These are phyloP conservation scores for Pisolithus microcarpus DNA, from an alignment of 768 basidiomycete species.

Conservation along the genomic window DNA sequence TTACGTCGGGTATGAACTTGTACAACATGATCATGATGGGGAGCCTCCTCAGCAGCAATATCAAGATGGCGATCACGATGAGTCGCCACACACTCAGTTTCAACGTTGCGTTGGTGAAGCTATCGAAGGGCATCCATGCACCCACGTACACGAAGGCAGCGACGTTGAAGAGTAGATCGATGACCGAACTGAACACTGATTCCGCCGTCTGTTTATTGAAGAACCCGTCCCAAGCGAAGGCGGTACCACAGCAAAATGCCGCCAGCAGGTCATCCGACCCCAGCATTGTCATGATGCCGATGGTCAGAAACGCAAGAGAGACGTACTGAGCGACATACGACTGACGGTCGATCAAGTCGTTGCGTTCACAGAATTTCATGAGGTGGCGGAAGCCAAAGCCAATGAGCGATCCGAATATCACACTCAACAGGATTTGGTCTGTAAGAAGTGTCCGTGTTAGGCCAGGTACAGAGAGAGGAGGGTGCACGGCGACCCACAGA, in stretches of 20 bases:
- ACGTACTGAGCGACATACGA: conserved; percentile 93
- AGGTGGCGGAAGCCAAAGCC: conserved; percentile 79
- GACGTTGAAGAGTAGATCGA: conserved; percentile 92
- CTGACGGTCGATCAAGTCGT: conserved; percentile 85
- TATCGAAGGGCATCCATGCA: conserved; percentile 92
- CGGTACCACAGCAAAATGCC: conserved; percentile 90
- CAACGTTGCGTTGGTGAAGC: conserved; percentile 58
- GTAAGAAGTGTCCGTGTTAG: conserved; percentile 5
- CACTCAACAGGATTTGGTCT: conserved; percentile 77
- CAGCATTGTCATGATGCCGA: conserved; percentile 76
- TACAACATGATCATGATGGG: conserved; percentile 82
- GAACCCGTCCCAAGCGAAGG: conserved; percentile 96
- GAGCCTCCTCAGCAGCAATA: conserved; percentile 77
- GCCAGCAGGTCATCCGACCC: conserved; percentile 93
- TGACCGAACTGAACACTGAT: conserved; percentile 90
- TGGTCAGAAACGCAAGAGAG: conserved; percentile 74
- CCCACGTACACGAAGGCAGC: conserved; percentile 95
- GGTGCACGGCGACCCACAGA: conserved; percentile 47
- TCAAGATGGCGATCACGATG: conserved; percentile 70
- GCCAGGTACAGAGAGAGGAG: neutral
- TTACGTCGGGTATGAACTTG: conserved; percentile 92
- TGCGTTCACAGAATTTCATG: conserved; percentile 88
- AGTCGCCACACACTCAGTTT: conserved; percentile 80
- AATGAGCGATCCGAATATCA: conserved; percentile 64
- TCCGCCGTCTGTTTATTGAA: conserved; percentile 93